Evolutionary conservation across 2,329 filamentous ascomycete genomes (phyloP).

Genomic region (Aspergillus tamarii): DNA sequence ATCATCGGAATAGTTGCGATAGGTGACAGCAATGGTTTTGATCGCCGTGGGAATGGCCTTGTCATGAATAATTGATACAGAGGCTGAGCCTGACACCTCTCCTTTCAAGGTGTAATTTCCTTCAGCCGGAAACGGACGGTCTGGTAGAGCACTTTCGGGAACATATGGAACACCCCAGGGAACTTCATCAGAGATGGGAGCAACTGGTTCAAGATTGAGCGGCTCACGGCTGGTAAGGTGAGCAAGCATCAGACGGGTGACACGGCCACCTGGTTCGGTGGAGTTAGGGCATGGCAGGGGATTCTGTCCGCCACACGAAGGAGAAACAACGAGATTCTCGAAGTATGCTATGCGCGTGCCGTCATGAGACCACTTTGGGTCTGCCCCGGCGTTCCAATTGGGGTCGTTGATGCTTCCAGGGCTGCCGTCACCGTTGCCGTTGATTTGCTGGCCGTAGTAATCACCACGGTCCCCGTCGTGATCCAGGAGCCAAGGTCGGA

Average conservation of each 20-base stretch:
- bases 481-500: constrained; percentile 51
- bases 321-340: constrained; percentile 43
- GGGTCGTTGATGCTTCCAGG: constrained; percentile 48
- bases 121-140: not conserved
- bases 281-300: constrained; percentile 47
- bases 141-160: constrained; percentile 12
- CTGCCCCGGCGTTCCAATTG: constrained; percentile 53
- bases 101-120: constrained; percentile 25
- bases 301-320: constrained; percentile 50
- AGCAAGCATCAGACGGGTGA: constrained; percentile 49
- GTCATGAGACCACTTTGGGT: constrained; percentile 42
- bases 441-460: constrained; percentile 52
- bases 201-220: constrained; percentile 21
- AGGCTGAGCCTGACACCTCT: constrained; percentile 16
- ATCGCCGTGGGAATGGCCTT: constrained; percentile 11
- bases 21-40: constrained; percentile 38
- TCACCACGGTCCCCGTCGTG: constrained; percentile 48
- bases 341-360: constrained; percentile 49
- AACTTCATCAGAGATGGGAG: constrained; percentile 25
- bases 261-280: constrained; percentile 42
- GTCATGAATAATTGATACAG: constrained; percentile 7
- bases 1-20: constrained; percentile 44
- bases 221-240: constrained; percentile 38
- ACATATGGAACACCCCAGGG: constrained; percentile 23
- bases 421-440: constrained; percentile 39